Evolutionary conservation across 495 filamentous ascomycete species (phyloP).

Genomic region (Aspergillus nanangensis): DNA sequence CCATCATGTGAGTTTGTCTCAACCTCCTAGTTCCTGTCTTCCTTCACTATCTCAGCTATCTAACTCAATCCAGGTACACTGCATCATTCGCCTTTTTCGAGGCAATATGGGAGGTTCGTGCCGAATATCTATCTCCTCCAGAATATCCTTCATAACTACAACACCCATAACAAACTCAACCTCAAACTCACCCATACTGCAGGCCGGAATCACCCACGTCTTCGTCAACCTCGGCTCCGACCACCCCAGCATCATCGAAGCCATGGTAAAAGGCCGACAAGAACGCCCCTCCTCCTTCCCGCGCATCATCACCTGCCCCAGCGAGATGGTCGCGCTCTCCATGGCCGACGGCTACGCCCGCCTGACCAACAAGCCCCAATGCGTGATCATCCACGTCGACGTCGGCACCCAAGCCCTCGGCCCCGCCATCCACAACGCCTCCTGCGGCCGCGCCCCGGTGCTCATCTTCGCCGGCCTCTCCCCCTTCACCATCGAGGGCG

Average conservation of each 20-base stretch:
- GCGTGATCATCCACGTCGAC: constrained; percentile 25
- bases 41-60: no score
- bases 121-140: no score
- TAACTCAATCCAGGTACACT: no score
- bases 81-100: no score
- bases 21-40: no score
- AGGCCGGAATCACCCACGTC: constrained; percentile 19
- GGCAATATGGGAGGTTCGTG: no score
- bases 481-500: constrained; percentile 17
- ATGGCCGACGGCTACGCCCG: constrained; percentile 23
- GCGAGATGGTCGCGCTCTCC: constrained; percentile 24
- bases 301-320: no score
- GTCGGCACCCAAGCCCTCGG: constrained; percentile 24
- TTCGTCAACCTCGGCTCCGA: constrained; percentile 21
- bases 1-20: no score
- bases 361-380: constrained; percentile 16
- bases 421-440: constrained; percentile 23
- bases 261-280: constrained; percentile 17
- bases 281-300: constrained; percentile 14
- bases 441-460: constrained; percentile 20
- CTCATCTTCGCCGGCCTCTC: no score
- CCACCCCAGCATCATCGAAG: constrained; percentile 22
- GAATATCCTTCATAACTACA: no score
- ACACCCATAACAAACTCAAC: no score
- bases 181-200: no score